Evolutionary conservation across 768 basidiomycete genomes (phyloP).

Genomic region (Lactifluus volemus): DNA sequence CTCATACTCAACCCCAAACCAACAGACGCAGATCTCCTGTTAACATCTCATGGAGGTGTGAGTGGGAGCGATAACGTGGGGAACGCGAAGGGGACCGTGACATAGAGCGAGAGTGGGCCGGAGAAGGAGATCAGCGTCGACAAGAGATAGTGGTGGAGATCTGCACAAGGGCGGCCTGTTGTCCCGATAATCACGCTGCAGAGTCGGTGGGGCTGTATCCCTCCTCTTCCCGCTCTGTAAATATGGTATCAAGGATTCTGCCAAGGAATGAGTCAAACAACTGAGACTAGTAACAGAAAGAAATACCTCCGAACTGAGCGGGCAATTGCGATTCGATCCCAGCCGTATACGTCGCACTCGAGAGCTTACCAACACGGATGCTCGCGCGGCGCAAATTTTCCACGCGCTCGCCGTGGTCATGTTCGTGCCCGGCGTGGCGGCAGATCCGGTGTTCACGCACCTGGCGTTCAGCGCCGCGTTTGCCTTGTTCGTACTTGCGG

Average conservation of each 20-base stretch:
- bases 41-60: constrained; percentile 6
- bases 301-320: constrained; percentile 65
- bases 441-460: no score
- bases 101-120: constrained; percentile 1
- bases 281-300: constrained; percentile 4
- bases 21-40: constrained; percentile 14
- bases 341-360: no score
- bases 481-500: no score
- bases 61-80: constrained; percentile 25
- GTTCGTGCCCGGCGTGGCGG: no score
- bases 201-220: constrained; percentile 43
- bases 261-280: background rate
- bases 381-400: no score
- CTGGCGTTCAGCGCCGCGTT: no score
- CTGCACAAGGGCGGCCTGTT: constrained; percentile 17
- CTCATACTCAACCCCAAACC: constrained; percentile 21
- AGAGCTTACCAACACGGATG: no score
- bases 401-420: no score
- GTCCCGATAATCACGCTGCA: constrained; percentile 23
- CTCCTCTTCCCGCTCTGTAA: constrained; percentile 50
- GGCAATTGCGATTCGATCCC: no score
- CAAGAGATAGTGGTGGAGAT: constrained; percentile 29
- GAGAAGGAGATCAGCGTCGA: constrained; percentile 16
- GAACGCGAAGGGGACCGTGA: constrained; percentile 28
- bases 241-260: constrained; percentile 68